Evolutionary conservation across 2,329 filamentous ascomycete genomes (phyloP).

Genomic region (Dothistroma pini): DNA sequence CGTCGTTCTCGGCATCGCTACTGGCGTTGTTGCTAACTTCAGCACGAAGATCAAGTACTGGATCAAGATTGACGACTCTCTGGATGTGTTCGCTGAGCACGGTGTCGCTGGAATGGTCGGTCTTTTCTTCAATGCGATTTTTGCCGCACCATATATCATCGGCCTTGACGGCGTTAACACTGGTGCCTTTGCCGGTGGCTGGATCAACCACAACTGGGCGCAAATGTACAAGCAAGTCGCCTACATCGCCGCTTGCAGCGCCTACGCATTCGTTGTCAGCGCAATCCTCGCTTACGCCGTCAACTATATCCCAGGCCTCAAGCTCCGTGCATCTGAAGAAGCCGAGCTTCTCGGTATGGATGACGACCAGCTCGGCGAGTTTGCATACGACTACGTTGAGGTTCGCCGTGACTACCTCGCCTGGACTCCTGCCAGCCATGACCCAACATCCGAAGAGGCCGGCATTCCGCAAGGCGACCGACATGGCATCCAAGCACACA

Average conservation of each 20-base stretch:
- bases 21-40: slow-evolving; percentile 73
- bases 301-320: slow-evolving; percentile 71
- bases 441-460: slow-evolving; percentile 58
- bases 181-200: slow-evolving; percentile 54
- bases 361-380: slow-evolving; percentile 85
- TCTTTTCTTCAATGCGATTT: slow-evolving; percentile 72
- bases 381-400: slow-evolving; percentile 87
- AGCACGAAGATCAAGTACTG: slow-evolving; percentile 77
- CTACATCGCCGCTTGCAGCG: slow-evolving; percentile 64
- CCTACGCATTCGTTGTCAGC: slow-evolving; percentile 70
- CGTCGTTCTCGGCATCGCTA: slow-evolving; percentile 57
- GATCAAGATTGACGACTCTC: slow-evolving; percentile 78
- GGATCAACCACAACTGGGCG: slow-evolving; percentile 69
- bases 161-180: slow-evolving; percentile 75
- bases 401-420: slow-evolving; percentile 83
- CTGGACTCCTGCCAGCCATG: slow-evolving; percentile 72
- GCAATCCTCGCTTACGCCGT: slow-evolving; percentile 70
- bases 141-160: slow-evolving; percentile 66
- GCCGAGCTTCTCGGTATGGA: slow-evolving; percentile 85
- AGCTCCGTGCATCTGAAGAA: slow-evolving; percentile 75
- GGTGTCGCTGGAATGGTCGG: slow-evolving; percentile 78
- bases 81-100: slow-evolving; percentile 91
- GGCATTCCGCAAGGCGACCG: slow-evolving; percentile 61
- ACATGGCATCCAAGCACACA: slow-evolving; percentile 61
- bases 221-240: slow-evolving; percentile 77